These are phyloP conservation scores for Lolium perenne DNA, from an alignment of 176 grass and related monocot genomes.

Conservation along the genomic window DNA sequence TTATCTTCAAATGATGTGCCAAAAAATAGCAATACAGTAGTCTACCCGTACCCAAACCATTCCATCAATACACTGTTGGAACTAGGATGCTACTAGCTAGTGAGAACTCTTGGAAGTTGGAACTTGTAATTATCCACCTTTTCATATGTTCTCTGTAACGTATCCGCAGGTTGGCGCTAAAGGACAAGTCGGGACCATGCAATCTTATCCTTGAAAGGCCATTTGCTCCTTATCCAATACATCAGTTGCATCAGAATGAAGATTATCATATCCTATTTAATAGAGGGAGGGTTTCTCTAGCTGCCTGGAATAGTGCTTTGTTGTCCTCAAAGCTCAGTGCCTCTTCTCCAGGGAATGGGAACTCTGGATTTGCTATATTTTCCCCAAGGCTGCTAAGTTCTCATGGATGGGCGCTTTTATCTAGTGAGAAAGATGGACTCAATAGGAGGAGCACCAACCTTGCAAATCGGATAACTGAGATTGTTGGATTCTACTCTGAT, in stretches of 20 bases:
- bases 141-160: constrained; percentile 25
- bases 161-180: constrained; percentile 63
- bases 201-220: constrained; percentile 95
- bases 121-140: not conserved
- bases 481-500: constrained; percentile 75
- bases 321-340: constrained; percentile 48
- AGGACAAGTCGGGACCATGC: constrained; percentile 58
- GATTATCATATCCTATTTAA: constrained; percentile 84
- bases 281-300: constrained; percentile 68
- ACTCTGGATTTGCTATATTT: constrained; percentile 81
- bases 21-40: not conserved
- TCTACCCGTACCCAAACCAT: not conserved
- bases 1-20: not conserved
- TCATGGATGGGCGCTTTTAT: constrained; percentile 66
- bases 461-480: constrained; percentile 57
- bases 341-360: constrained; percentile 47
- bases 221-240: constrained; percentile 87
- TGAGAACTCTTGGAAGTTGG: not conserved
- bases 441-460: constrained; percentile 47
- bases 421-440: constrained; percentile 53
- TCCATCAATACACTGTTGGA: not conserved
- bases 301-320: constrained; percentile 70
- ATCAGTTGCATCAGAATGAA: constrained; percentile 76
- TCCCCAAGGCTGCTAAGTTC: constrained; percentile 72
- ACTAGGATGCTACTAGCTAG: not conserved